Base-by-base conservation (phyloP, 202 grass and related monocot genomes). In the Saccharum hybrid region DNA sequence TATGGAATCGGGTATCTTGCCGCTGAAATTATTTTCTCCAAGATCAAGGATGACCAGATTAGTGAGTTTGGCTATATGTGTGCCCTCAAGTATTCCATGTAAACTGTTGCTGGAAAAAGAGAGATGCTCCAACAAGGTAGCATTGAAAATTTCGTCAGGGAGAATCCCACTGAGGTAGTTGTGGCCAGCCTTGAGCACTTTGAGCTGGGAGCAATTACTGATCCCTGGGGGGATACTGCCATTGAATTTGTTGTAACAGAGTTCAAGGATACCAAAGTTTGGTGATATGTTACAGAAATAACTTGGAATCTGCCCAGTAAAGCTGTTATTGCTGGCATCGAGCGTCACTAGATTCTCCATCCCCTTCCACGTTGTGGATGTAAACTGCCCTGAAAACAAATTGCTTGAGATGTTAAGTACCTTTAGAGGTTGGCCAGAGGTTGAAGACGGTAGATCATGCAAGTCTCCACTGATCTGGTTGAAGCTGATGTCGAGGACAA, bases 331-430 rank as follows among this genome's bases (percentile, higher is more conserved):
- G 68, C 86, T 89, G 51, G 57, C 76, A 10, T 92, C 84, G 2
- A 88, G 81, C 11, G 61, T 76, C 3, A 83, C 67, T 28, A 90
- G 73, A 75, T 31, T 83, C 15, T 57, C 28, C 81, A 76, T 67
- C 61, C 26, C 34, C 22, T 28, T 49, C 81, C 81, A 83, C 31
- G 48, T 67, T 10, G 45, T 14, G 1, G 19, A 41, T 42, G 45
- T 64, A 56, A 83, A 75, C 61, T 67, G n/a, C 2, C 81, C 81
- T 75, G 40, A 74, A 76, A 77, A 81, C 16, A 78, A 84, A 72
- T 93, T 93, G 38, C 83, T 85, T 22, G 93, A 92, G 61, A 96
- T 76, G 65, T 92, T 86, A 0, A 96, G 34, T 82, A 85, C 83
- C 86, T 88, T 37, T 3, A 88, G 28, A 45, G 80, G 80, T 7